phyloP scores from a whole-genome alignment of 1,139 yeast genomes.

The Hyphopichia pseudoburtonii region DNA sequence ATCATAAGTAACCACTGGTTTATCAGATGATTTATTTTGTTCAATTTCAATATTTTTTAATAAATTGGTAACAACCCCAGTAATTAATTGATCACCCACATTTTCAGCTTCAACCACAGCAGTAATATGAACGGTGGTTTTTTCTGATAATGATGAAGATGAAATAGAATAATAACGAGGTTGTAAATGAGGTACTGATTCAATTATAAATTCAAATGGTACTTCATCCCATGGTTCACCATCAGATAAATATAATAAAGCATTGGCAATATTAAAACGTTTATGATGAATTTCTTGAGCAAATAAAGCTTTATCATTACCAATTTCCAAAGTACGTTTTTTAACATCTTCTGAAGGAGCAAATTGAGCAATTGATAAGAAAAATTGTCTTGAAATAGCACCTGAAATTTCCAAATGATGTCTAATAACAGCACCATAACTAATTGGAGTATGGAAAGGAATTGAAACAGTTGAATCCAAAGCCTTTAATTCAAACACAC shows the following conservation, averaged over 20 bases:
- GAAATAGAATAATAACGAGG: slow-evolving; percentile 98
- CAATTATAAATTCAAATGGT: slow-evolving; percentile 84
- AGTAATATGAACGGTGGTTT: slow-evolving; percentile 74
- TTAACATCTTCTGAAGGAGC: slow-evolving; percentile 72
- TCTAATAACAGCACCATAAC: slow-evolving; percentile 83
- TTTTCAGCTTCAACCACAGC: slow-evolving; percentile 86
- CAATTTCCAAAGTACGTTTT: slow-evolving; percentile 50
- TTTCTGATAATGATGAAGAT: slow-evolving; percentile 80
- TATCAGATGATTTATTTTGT: slow-evolving; percentile 50
- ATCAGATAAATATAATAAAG: slow-evolving; percentile 59
- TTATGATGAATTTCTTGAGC: slow-evolving; percentile 61
- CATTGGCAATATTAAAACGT: slow-evolving; percentile 75
- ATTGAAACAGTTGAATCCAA: slow-evolving; percentile 69
- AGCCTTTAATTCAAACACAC: slow-evolving; percentile 64
- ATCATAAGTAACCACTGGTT: slow-evolving; percentile 61
- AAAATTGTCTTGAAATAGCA: slow-evolving; percentile 85
- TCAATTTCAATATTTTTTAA: slow-evolving; percentile 68
- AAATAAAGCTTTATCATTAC: slow-evolving; percentile 68
- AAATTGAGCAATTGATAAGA: slow-evolving; percentile 75
- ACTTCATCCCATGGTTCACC: slow-evolving; percentile 70
- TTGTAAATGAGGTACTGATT: slow-evolving; percentile 75
- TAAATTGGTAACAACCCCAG: slow-evolving; percentile 92
- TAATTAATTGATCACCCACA: slow-evolving; percentile 46
- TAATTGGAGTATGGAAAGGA: slow-evolving; percentile 90
- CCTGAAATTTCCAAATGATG: slow-evolving; percentile 91